Conservation (phyloP, 2,329 filamentous ascomycete species). For the Alternaria ventricosa region DNA sequence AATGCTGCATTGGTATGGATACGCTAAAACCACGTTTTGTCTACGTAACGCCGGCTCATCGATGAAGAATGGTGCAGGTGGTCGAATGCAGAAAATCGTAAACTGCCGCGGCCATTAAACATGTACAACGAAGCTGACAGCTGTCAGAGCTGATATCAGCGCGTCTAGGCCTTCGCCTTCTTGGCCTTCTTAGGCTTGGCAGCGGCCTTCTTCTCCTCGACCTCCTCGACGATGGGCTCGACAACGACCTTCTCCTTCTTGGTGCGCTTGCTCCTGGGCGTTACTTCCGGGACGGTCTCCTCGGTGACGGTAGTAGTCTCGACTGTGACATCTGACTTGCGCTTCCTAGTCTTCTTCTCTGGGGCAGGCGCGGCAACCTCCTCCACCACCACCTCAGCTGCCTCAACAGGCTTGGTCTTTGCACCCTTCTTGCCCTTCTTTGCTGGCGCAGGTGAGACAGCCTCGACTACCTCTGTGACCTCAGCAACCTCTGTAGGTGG, state of each 20-base stretch:
- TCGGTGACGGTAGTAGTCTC: conserved; percentile 17
- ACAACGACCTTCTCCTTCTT: conserved; percentile 25
- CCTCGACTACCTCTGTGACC: conserved; percentile 10
- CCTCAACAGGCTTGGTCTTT: conserved; percentile 23
- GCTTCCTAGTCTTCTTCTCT: conserved; percentile 24
- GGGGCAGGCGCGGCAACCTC: conserved; percentile 4
- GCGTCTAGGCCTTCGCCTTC: conserved; percentile 31
- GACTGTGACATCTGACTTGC: conserved; percentile 26
- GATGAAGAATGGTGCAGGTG: background rate
- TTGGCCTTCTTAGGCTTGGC: conserved; percentile 35
- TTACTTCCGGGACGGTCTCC: conserved; percentile 10
- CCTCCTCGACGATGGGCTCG: conserved; percentile 17
- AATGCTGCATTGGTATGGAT: background rate
- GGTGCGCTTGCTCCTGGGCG: conserved; percentile 29
- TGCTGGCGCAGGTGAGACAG: conserved; percentile 12
- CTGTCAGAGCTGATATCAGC: background rate
- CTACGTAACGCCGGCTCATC: background rate
- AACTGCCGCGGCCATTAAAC: background rate
- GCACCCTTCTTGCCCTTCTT: conserved; percentile 37
- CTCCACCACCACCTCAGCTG: conserved; percentile 15
- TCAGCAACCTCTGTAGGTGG: conserved; percentile 10
- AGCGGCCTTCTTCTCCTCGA: conserved; percentile 26
- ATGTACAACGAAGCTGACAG: background rate
- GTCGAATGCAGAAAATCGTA: background rate
- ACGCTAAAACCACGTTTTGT: background rate